These are phyloP conservation scores for Kodamaea kaohsiungensis DNA, from an alignment of 805 yeast genomes.

Conservation along the genomic window DNA sequence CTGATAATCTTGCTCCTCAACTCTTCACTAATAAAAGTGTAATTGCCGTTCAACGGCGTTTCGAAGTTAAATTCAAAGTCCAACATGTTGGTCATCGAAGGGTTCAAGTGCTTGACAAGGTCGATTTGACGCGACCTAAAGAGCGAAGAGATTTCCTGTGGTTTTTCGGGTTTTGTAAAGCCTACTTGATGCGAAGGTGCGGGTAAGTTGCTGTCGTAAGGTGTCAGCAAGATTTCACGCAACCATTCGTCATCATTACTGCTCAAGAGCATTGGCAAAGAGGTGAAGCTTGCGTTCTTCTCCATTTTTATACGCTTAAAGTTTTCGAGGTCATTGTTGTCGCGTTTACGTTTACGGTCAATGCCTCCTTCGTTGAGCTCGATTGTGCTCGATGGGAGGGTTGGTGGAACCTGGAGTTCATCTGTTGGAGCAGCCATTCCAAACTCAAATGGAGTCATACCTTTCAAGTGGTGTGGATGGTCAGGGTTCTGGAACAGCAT, in stretches of 20 bases:
- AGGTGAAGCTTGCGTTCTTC: constrained; percentile 9
- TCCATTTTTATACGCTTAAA: constrained; percentile 9
- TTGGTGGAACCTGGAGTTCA: constrained; percentile 2
- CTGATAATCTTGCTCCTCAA: constrained; percentile 55
- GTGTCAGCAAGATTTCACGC: constrained; percentile 66
- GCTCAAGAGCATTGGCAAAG: constrained; percentile 6
- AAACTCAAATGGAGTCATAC: constrained; percentile 40
- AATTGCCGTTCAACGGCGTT: constrained; percentile 8
- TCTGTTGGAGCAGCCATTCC: constrained; percentile 15
- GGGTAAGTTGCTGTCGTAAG: constrained; percentile 60
- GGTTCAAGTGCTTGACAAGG: constrained; percentile 48
- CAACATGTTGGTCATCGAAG: constrained; percentile 9
- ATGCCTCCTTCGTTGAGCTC: constrained; percentile 1
- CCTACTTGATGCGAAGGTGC: constrained; percentile 59
- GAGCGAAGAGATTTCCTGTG: constrained; percentile 54
- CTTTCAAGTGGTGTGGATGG: constrained; percentile 42
- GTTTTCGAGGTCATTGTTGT: background rate
- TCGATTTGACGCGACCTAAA: constrained; percentile 69
- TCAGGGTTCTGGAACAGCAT: constrained; percentile 36
- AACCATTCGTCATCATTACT: constrained; percentile 58
- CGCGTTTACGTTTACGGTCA: constrained; percentile 3
- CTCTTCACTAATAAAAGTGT: constrained; percentile 28
- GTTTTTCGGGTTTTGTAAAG: constrained; percentile 30
- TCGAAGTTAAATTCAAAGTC: constrained; percentile 13
- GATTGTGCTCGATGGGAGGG: constrained; percentile 6